These are phyloP conservation scores for Cutaneotrichosporon sp. DNA, from an alignment of 1,284 basidiomycete species.

Conservation along the genomic window DNA sequence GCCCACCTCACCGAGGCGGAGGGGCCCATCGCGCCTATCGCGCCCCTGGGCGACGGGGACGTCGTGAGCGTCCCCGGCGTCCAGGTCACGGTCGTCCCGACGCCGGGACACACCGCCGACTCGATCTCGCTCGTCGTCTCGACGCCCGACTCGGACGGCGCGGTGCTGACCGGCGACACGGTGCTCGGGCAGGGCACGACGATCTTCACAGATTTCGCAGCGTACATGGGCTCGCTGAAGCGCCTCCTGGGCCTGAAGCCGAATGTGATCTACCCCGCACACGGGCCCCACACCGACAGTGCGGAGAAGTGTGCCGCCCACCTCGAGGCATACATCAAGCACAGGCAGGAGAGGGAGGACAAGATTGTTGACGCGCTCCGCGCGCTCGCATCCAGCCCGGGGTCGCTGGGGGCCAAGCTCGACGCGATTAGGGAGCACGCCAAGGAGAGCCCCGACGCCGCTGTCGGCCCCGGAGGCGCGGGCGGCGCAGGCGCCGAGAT, in stretches of 20 bases:
- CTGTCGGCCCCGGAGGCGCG: neutral
- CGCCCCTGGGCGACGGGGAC: neutral
- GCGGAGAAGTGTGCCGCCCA: conserved; percentile 45
- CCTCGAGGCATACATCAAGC: conserved; percentile 70
- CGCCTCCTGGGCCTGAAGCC: conserved; percentile 40
- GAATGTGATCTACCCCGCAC: conserved; percentile 70
- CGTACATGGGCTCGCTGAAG: conserved; percentile 44
- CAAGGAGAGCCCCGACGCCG: conserved; percentile 6
- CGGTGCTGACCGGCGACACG: conserved; percentile 81
- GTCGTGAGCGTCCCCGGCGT: conserved; percentile 17
- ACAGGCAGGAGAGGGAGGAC: conserved; percentile 74
- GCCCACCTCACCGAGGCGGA: neutral
- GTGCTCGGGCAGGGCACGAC: conserved; percentile 87
- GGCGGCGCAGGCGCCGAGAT: conserved; percentile 8
- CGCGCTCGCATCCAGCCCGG: conserved; percentile 5
- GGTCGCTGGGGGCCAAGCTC: conserved; percentile 13
- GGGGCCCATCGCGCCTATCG: neutral
- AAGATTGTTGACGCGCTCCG: conserved; percentile 55
- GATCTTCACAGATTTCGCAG: conserved; percentile 76
- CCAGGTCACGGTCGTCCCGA: conserved; percentile 63
- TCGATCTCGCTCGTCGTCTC: conserved; percentile 69
- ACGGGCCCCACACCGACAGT: conserved; percentile 64
- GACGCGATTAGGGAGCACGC: conserved; percentile 13
- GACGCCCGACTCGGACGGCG: conserved; percentile 42
- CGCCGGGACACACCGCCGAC: conserved; percentile 87